Conservation (phyloP, 2,329 filamentous ascomycete genomes). For the Shiraia sp. region DNA sequence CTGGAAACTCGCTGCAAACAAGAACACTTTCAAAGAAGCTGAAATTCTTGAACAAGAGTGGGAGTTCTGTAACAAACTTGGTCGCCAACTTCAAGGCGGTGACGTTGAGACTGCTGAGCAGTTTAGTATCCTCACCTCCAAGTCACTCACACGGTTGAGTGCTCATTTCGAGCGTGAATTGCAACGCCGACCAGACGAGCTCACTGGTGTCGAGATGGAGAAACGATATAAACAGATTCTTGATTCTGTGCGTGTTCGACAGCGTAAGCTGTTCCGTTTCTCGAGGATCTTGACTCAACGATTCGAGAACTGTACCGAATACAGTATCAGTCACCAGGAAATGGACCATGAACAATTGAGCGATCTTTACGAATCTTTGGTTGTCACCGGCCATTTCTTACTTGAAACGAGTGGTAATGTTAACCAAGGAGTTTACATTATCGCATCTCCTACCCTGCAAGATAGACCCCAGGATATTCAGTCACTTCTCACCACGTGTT, state of each 20-base stretch:
- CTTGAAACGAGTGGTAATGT: slow-evolving; percentile 73
- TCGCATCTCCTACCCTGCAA: slow-evolving; percentile 80
- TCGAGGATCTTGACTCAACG: slow-evolving; percentile 86
- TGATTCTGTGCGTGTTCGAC: slow-evolving; percentile 92
- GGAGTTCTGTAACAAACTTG: slow-evolving; percentile 95
- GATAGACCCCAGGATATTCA: slow-evolving; percentile 80
- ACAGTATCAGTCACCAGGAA: slow-evolving; percentile 78
- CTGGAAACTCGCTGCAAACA: slow-evolving; percentile 96
- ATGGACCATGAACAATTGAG: slow-evolving; percentile 70
- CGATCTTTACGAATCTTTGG: slow-evolving; percentile 78
- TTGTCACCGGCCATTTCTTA: slow-evolving; percentile 83
- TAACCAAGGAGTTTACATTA: slow-evolving; percentile 72
- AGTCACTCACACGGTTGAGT: slow-evolving; percentile 85
- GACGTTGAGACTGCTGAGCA: slow-evolving; percentile 98
- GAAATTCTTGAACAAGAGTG: slow-evolving; percentile 97
- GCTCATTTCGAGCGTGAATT: slow-evolving; percentile 91
- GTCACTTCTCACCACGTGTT: slow-evolving; percentile 79
- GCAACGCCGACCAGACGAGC: slow-evolving; percentile 81
- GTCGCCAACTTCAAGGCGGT: slow-evolving; percentile 85
- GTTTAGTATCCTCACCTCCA: slow-evolving; percentile 90
- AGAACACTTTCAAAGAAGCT: slow-evolving; percentile 98
- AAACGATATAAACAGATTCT: slow-evolving; percentile 95
- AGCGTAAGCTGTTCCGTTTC: slow-evolving; percentile 95
- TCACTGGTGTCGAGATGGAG: slow-evolving; percentile 80
- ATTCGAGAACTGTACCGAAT: slow-evolving; percentile 96